Percentiles rank a stretch among this genome's conserved stretches.
phyloP scores from a whole-genome alignment of 331 rosid genomes.

The Cydonia oblonga region DNA sequence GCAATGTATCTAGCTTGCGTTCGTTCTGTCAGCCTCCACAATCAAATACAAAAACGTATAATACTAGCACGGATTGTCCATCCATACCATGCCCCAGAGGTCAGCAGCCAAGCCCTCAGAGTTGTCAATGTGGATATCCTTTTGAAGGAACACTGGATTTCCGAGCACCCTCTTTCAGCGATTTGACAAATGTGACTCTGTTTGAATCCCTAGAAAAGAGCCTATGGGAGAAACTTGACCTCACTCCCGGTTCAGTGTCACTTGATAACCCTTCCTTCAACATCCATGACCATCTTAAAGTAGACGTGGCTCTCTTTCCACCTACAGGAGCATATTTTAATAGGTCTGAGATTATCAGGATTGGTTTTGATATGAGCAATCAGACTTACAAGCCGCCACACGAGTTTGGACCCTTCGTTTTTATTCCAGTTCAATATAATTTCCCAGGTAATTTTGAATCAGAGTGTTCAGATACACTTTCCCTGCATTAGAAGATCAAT shows the following conservation, averaged over 20 bases:
- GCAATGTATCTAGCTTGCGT: slow-evolving; percentile 30
- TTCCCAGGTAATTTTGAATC: slow-evolving; percentile 47
- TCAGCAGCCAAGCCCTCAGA: slow-evolving; percentile 72
- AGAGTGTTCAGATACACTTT: background rate
- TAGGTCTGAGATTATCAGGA: slow-evolving; percentile 60
- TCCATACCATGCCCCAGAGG: slow-evolving; percentile 40
- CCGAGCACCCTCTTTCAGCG: slow-evolving; percentile 75
- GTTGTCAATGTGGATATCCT: slow-evolving; percentile 85
- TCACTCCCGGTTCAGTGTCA: slow-evolving; percentile 78
- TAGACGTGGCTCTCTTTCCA: slow-evolving; percentile 73
- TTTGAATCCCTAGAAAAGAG: slow-evolving; percentile 66
- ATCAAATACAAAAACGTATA: slow-evolving; percentile 36
- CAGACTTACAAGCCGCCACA: slow-evolving; percentile 82
- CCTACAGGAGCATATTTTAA: slow-evolving; percentile 49
- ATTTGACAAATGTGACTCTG: slow-evolving; percentile 32
- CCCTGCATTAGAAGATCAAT: background rate
- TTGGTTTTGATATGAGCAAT: slow-evolving; percentile 66
- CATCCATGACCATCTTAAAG: slow-evolving; percentile 69
- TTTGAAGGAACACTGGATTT: slow-evolving; percentile 63
- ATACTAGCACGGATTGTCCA: slow-evolving; percentile 63
- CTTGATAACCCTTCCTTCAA: slow-evolving; percentile 66
- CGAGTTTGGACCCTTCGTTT: slow-evolving; percentile 67
- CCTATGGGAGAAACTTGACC: slow-evolving; percentile 49
- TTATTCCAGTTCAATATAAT: slow-evolving; percentile 58
- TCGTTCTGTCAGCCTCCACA: slow-evolving; percentile 51